Evolutionary conservation across 257 asterid genomes (phyloP), one percentile per base, ranked within the genome.

Genomic region (Mentha longifolia): DNA sequence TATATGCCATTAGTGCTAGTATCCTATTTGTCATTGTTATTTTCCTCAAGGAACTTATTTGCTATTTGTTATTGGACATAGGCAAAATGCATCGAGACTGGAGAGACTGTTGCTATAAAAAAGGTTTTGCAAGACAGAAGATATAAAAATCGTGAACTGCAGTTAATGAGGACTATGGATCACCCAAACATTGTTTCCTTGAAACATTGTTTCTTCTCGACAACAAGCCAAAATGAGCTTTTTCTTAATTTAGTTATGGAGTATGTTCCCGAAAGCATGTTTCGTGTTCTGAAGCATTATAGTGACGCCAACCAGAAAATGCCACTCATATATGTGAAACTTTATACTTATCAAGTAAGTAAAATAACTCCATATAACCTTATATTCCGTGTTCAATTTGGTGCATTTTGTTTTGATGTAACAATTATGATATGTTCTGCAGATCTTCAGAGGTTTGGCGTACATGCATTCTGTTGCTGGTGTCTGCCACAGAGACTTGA

Each of bases 51-150:
- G 7, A 71, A 41, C 61, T 70, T 51, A 64, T 61, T 62, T 57
- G 43, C 47, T 30, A 54, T 71, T 47, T 65, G 46, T 49, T 11
- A 13, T 65, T 75, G 57, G 57, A 37, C 81, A 55, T 55, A 93
- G 98, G 98, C 98, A 69, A 93, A 93, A 76, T 90, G 95, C 82
- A 80, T 93, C 67, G 98, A 93, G 91, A 93, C 97, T 61, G 95
- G 97, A 46, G 98, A 93, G 78, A 88, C 95, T 15, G 96, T 93
- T 78, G 98, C 98, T 66, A 93, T 91, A 59, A 91, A 91, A 88
- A 91, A 91, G 90, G 96, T 91, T 74, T 77, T 91, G 86, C 97
- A 91, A 83, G 98, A 93, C 84, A 81, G 94, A 55, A 83, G 97
- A 87, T 90, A 93, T 82, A 93, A 93, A 76, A 93, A 84, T 70